A percentile compares a stretch with the other conserved stretches of the same genome.
These are phyloP conservation scores for Ceratocystis huliohia DNA, from an alignment of 2,329 filamentous ascomycete genomes.

Conservation along the genomic window DNA sequence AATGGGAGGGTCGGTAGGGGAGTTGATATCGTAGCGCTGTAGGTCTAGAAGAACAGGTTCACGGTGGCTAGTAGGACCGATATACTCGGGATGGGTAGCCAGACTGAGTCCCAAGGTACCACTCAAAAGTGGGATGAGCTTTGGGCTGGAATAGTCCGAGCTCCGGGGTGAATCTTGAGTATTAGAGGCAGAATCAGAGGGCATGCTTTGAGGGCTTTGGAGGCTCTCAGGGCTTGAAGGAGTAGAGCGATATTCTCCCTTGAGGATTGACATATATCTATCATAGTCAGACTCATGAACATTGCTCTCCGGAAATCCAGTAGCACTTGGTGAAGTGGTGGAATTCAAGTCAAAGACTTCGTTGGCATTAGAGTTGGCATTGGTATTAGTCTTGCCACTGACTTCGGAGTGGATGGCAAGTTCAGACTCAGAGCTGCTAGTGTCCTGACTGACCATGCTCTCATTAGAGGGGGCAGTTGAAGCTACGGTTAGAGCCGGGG, in stretches of 20 bases:
- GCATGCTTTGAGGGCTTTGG: conserved; percentile 6
- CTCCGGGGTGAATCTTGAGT: conserved; percentile 7
- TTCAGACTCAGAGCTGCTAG: conserved; percentile 5
- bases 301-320: background rate
- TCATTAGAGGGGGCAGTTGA: background rate
- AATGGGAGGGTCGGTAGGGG: background rate
- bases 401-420: background rate
- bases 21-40: conserved; percentile 38
- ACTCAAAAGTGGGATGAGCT: conserved; percentile 27
- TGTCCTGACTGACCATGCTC: background rate
- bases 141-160: conserved; percentile 11
- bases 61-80: conserved; percentile 46
- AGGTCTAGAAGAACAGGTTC: conserved; percentile 45
- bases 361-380: background rate
- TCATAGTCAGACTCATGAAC: conserved; percentile 18
- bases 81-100: conserved; percentile 47
- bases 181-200: background rate
- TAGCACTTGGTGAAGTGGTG: background rate
- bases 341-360: conserved; percentile 3
- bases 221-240: background rate
- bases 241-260: conserved; percentile 10
- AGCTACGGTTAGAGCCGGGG: background rate
- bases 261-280: conserved; percentile 17
- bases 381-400: background rate
- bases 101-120: conserved; percentile 43